Evolutionary conservation across 768 basidiomycete species (phyloP), one percentile per base, ranked within the genome.

Genomic region (Phanerochaete carnosa): DNA sequence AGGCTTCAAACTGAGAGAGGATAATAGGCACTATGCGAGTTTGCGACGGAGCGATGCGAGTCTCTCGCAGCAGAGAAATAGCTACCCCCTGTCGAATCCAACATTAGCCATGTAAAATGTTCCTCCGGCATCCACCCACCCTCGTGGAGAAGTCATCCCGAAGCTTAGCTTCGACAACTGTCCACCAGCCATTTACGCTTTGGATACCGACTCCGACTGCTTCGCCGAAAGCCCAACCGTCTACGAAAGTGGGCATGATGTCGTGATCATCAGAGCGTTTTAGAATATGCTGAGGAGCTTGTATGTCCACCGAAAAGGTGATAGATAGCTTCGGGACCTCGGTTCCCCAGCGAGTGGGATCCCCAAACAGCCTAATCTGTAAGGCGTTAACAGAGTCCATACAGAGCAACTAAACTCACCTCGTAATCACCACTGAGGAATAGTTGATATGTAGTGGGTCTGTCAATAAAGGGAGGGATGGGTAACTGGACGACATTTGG

Each of bases 371-470:
- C 63, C 93, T 79, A 59, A 94, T 92, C 89, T 93, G 65, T 8
- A 55, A 25, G 32, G 33, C 45, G 46, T 46, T 35, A 35, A 19
- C 53, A 54, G 53, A n/a, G n/a, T n/a, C n/a, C n/a, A n/a, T n/a
- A n/a, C n/a, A 43, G 5, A 30, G 26, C 63, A 52, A 52, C 50
- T 50, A 58, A 2, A 13, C n/a, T n/a, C 25, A 30, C 91, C 81
- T 96, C 94, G 68, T 94, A 95, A 62, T 92, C 87, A 9, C 87
- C 92, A 67, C 89, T 89, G 55, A 95, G 75, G 62, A 90, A 83
- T 2, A 95, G 67, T 55, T 88, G 80, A 65, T 92, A 94, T 19
- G 68, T 76, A 22, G 80, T 87, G 37, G 80, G 81, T 16, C 63
- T 53, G 1, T 62, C 73, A 3, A 62, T 26, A 22, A 76, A 83